Conservation (phyloP, 2,329 filamentous ascomycete genomes). For the Botrytis tulipae region DNA sequence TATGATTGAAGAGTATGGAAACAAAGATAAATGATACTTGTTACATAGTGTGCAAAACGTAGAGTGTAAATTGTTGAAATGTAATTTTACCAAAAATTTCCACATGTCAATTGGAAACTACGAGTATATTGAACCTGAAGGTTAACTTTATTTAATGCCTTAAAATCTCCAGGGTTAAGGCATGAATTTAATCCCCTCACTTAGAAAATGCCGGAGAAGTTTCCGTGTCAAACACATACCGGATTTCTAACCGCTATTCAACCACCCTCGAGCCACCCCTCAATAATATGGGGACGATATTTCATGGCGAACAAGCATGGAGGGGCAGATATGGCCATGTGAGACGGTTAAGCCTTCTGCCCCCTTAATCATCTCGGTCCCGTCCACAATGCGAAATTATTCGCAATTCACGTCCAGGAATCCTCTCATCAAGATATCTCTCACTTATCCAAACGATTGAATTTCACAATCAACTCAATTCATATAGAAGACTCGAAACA, state of each 20-base stretch:
- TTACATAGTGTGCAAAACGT: neutral
- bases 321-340: slow-evolving; percentile 11
- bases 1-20: slow-evolving; percentile 61
- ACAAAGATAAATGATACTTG: neutral
- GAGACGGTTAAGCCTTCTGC: slow-evolving; percentile 21
- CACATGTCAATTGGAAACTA: neutral
- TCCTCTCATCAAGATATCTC: neutral
- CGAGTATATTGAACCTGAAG: neutral
- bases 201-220: slow-evolving; percentile 6
- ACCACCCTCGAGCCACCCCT: neutral
- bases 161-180: neutral
- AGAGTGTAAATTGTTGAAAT: neutral
- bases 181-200: neutral
- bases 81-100: neutral
- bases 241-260: slow-evolving; percentile 4
- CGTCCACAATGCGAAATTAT: neutral
- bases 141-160: neutral
- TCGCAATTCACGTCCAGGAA: neutral
- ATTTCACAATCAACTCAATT: neutral
- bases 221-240: slow-evolving; percentile 1
- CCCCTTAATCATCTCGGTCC: neutral
- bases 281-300: slow-evolving; percentile 9
- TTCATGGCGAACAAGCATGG: slow-evolving; percentile 2
- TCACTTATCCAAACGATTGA: neutral
- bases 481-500: neutral